These are phyloP conservation scores for Chenopodium album DNA, from an alignment of 148 eudicot species.

Conservation along the genomic window DNA sequence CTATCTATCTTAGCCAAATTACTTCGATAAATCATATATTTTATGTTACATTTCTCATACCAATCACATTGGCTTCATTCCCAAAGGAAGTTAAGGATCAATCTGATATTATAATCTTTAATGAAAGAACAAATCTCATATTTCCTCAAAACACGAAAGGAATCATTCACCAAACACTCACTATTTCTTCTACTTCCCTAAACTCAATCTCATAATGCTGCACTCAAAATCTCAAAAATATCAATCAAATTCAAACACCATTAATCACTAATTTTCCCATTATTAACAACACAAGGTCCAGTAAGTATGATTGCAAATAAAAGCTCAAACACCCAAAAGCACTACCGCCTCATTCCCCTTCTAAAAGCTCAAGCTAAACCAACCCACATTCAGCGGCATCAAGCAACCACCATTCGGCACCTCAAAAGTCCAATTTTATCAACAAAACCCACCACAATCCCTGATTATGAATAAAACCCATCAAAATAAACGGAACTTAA, in stretches of 20 bases:
- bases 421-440: too few relatives aligned
- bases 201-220: background rate
- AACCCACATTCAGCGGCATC: slow-evolving; percentile 16
- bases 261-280: background rate
- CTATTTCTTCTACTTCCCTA: background rate
- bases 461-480: too few relatives aligned
- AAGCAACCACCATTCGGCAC: too few relatives aligned
- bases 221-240: too few relatives aligned
- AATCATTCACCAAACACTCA: background rate
- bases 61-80: background rate
- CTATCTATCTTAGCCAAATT: background rate
- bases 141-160: background rate
- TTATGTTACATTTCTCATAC: background rate
- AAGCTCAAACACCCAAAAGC: background rate
- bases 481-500: too few relatives aligned
- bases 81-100: background rate
- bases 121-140: background rate
- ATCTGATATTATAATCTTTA: background rate
- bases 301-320: background rate
- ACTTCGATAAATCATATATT: background rate
- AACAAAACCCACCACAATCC: too few relatives aligned
- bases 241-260: background rate
- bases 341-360: background rate
- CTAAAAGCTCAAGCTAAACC: background rate
- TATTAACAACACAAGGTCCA: background rate